These are phyloP conservation scores for Solanum chaucha DNA, from an alignment of 257 asterid species.

Conservation along the genomic window DNA sequence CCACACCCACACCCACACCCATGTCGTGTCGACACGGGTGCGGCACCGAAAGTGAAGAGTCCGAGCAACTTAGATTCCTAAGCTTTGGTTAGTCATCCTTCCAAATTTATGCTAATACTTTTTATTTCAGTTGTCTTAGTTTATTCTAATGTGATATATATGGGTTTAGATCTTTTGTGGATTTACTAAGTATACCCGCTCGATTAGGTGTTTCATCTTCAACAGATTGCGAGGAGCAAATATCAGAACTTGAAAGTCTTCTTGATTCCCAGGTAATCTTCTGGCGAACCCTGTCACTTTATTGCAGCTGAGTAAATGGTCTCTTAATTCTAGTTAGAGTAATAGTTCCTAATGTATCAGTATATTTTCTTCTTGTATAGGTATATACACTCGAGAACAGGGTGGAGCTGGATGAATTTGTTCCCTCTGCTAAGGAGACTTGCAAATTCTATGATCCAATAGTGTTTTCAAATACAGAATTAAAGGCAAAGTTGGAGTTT, in stretches of 20 bases:
- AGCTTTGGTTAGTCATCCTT: not conserved
- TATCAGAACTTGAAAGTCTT: constrained; percentile 61
- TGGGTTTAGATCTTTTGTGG: constrained; percentile 4
- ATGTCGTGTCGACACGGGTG: not conserved
- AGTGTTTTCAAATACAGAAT: constrained; percentile 24
- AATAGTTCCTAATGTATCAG: not conserved
- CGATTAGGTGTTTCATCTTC: constrained; percentile 40
- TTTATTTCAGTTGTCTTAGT: not conserved
- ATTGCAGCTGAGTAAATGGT: not conserved
- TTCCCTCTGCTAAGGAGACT: constrained; percentile 28
- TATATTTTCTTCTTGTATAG: constrained; percentile 26
- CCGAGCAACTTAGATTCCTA: not conserved
- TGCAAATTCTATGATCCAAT: constrained; percentile 48
- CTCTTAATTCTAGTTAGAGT: not conserved
- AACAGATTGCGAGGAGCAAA: constrained; percentile 33
- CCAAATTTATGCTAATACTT: not conserved
- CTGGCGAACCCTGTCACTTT: not conserved
- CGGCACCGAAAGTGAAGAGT: not conserved
- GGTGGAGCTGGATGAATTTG: constrained; percentile 26
- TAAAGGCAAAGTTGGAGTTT: constrained; percentile 37
- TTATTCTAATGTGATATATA: not conserved
- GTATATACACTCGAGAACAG: constrained; percentile 31
- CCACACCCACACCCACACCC: not conserved
- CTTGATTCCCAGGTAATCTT: constrained; percentile 63
- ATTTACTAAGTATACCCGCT: not conserved